A percentile compares a stretch with the other conserved stretches of the same genome.
Evolutionary conservation across 176 grass and related monocot genomes (phyloP).

Genomic region (Panicum miliaceum): DNA sequence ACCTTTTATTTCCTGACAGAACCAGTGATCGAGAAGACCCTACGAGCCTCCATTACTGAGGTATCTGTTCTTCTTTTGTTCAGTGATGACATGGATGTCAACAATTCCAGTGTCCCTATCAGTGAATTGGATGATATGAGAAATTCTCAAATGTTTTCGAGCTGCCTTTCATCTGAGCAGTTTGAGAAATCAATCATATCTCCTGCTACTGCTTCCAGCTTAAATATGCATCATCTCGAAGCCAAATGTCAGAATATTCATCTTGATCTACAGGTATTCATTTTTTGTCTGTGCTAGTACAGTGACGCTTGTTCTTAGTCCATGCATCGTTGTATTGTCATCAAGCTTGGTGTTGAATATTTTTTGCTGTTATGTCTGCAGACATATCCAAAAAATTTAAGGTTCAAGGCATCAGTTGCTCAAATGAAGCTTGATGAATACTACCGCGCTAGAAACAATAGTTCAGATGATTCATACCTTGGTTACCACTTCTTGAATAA

Average conservation of each 20-base stretch:
- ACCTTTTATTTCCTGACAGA: conserved; percentile 66
- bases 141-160: conserved; percentile 66
- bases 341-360: conserved; percentile 34
- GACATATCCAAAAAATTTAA: conserved; percentile 82
- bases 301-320: background rate
- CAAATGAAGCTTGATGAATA: conserved; percentile 77
- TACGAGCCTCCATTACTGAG: conserved; percentile 65
- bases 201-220: conserved; percentile 49
- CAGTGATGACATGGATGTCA: conserved; percentile 47
- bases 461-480: conserved; percentile 38
- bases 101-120: conserved; percentile 34
- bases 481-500: conserved; percentile 64
- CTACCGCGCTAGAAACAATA: conserved; percentile 48
- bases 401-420: conserved; percentile 62
- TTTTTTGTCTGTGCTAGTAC: conserved; percentile 27
- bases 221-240: conserved; percentile 86
- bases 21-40: conserved; percentile 69
- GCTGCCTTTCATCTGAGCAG: conserved; percentile 70
- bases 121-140: conserved; percentile 46
- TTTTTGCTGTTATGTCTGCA: conserved; percentile 66
- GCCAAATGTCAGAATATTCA: conserved; percentile 65
- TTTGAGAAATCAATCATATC: conserved; percentile 56
- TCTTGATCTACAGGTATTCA: conserved; percentile 82
- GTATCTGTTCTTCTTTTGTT: conserved; percentile 83
- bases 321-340: conserved; percentile 23